Conservation (phyloP, 352 stramenopile genomes). For the Phytopythium kandeliae region DNA sequence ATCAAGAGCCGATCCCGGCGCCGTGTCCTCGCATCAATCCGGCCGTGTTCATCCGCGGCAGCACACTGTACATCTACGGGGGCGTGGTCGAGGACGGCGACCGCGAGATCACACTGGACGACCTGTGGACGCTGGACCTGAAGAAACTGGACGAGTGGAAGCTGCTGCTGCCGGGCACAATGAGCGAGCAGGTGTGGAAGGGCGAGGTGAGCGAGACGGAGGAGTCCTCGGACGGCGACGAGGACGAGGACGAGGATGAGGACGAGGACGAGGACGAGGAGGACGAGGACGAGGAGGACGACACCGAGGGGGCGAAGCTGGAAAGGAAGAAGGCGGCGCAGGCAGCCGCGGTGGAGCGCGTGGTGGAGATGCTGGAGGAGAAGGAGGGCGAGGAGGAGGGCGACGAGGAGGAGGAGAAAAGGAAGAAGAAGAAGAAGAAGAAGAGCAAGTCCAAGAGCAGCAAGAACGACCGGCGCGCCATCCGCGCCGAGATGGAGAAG, state of each 20-base stretch:
- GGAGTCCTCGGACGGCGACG: slow-evolving; percentile 75
- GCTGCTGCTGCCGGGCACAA: slow-evolving; percentile 88
- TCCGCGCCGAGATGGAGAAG: slow-evolving; percentile 81
- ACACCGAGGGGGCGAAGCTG: slow-evolving; percentile 13
- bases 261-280: too few species aligned
- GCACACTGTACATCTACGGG: slow-evolving; percentile 92
- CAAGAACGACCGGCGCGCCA: slow-evolving; percentile 52
- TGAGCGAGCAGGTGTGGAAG: slow-evolving; percentile 92
- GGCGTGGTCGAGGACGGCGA: slow-evolving; percentile 93
- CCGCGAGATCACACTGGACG: slow-evolving; percentile 94
- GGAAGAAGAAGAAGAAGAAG: slow-evolving; percentile 49
- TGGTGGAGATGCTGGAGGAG: slow-evolving; percentile 56
- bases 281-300: slow-evolving; percentile 9
- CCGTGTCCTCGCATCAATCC: slow-evolving; percentile 87
- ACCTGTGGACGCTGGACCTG: slow-evolving; percentile 93
- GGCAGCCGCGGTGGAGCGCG: slow-evolving; percentile 44
- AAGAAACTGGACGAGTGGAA: slow-evolving; percentile 93
- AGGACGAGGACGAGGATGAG: too few species aligned
- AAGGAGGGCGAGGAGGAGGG: slow-evolving; percentile 14
- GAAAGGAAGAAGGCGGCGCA: slow-evolving; percentile 13
- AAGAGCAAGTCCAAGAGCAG: slow-evolving; percentile 59
- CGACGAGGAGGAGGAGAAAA: slow-evolving; percentile 14
- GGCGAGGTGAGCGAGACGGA: slow-evolving; percentile 81
- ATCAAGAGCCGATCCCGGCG: slow-evolving; percentile 22
- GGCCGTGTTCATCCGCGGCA: slow-evolving; percentile 80